These are phyloP conservation scores for Didymella segeticola DNA, from an alignment of 2,329 filamentous ascomycete species.

Conservation along the genomic window DNA sequence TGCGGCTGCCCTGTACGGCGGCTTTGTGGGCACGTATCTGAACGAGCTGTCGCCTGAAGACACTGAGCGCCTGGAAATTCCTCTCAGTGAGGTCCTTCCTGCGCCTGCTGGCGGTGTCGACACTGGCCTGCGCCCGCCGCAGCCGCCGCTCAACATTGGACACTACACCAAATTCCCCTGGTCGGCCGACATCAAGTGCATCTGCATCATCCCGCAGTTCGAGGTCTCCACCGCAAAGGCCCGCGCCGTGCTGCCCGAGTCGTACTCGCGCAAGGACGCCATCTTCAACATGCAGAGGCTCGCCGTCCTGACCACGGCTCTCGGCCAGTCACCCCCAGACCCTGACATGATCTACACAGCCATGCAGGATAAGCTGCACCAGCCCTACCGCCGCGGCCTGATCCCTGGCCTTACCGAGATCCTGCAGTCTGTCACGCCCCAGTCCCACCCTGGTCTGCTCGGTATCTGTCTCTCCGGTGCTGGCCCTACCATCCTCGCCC, in stretches of 20 bases:
- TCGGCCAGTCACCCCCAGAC: conserved; percentile 88
- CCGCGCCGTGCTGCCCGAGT: conserved; percentile 79
- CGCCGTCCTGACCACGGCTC: conserved; percentile 85
- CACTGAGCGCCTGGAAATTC: conserved; percentile 89
- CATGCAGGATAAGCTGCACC: conserved; percentile 99
- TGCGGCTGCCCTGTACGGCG: conserved; percentile 91
- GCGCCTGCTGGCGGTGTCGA: conserved; percentile 89
- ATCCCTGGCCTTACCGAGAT: conserved; percentile 93
- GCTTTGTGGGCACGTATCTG: conserved; percentile 95
- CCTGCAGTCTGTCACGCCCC: conserved; percentile 86
- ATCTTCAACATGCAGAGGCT: conserved; percentile 97
- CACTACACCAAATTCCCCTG: conserved; percentile 96
- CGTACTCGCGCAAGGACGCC: conserved; percentile 82
- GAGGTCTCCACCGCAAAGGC: conserved; percentile 94
- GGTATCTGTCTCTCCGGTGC: conserved; percentile 96
- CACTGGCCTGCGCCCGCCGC: conserved; percentile 83
- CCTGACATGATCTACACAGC: conserved; percentile 94
- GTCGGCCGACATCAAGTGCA: conserved; percentile 93
- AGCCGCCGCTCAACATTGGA: conserved; percentile 90
- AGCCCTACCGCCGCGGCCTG: conserved; percentile 89
- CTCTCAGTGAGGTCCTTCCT: conserved; percentile 89
- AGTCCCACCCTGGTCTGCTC: conserved; percentile 83
- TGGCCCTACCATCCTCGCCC: conserved; percentile 90
- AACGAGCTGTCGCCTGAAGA: conserved; percentile 91
- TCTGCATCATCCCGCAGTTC: conserved; percentile 95